Percentiles rank a stretch among this genome's conserved stretches.
Conservation (phyloP, 108 stramenopile genomes). For the Conticribra guillardii region DNA sequence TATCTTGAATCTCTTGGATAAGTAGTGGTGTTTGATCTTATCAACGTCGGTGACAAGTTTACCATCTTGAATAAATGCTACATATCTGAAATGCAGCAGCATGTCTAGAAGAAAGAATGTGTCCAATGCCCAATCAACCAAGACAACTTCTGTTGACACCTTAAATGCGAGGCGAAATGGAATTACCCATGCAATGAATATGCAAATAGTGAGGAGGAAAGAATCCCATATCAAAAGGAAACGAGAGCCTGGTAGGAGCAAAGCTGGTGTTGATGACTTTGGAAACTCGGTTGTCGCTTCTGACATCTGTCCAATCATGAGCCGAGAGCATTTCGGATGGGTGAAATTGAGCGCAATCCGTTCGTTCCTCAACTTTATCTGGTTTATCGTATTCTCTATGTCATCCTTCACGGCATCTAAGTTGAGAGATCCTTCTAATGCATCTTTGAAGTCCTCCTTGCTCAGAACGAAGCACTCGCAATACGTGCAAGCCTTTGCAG, state of each 20-base stretch:
- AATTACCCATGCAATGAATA: slow-evolving; percentile 50
- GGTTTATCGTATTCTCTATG: slow-evolving; percentile 10
- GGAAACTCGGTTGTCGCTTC: background rate
- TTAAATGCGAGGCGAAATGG: slow-evolving; percentile 53
- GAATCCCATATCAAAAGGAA: slow-evolving; percentile 40
- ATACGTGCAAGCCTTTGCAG: slow-evolving; percentile 49
- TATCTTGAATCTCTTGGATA: slow-evolving; percentile 23
- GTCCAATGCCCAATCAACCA: slow-evolving; percentile 53
- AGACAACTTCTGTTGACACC: background rate
- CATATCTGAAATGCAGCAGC: slow-evolving; percentile 32
- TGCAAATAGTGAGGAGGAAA: slow-evolving; percentile 31
- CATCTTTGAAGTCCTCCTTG: slow-evolving; percentile 53
- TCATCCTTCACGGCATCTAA: slow-evolving; percentile 5
- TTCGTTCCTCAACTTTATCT: slow-evolving; percentile 26
- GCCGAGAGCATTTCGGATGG: slow-evolving; percentile 25
- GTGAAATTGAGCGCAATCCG: slow-evolving; percentile 29
- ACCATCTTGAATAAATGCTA: slow-evolving; percentile 51
- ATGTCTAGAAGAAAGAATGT: slow-evolving; percentile 41
- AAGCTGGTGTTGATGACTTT: background rate
- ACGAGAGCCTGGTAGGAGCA: slow-evolving; percentile 35
- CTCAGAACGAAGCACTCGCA: slow-evolving; percentile 53
- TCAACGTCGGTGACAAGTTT: slow-evolving; percentile 39
- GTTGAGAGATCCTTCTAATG: slow-evolving; percentile 21
- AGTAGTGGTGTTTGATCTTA: slow-evolving; percentile 40
- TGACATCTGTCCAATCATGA: background rate